Evolutionary conservation across 805 yeast species (phyloP).

Genomic region (Lipomyces chichibuensis): DNA sequence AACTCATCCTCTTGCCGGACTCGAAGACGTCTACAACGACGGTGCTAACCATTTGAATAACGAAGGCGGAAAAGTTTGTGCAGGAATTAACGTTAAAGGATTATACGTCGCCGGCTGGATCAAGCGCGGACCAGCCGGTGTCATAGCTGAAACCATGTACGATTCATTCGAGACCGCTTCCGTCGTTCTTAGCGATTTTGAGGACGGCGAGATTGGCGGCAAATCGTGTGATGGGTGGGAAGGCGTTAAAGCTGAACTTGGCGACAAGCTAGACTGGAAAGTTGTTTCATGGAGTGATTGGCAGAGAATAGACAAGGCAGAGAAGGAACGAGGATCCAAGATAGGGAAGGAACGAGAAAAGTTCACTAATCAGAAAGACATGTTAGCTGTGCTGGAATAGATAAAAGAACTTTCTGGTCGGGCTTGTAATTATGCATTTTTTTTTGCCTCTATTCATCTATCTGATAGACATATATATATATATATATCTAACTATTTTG

Average conservation of each 20-base stretch:
- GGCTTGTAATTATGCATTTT: background rate
- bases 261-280: conserved; percentile 20
- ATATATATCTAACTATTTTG: conserved; percentile 8
- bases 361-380: conserved; percentile 51
- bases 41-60: conserved; percentile 45
- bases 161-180: conserved; percentile 79
- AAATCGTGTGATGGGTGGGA: conserved; percentile 41
- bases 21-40: conserved; percentile 53
- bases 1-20: conserved; percentile 65
- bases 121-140: conserved; percentile 82
- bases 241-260: conserved; percentile 37
- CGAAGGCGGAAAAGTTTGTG: conserved; percentile 16
- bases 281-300: conserved; percentile 68
- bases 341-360: conserved; percentile 63
- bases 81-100: conserved; percentile 46
- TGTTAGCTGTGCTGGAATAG: conserved; percentile 47
- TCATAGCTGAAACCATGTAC: conserved; percentile 87
- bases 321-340: conserved; percentile 53
- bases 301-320: conserved; percentile 59
- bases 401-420: background rate
- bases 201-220: conserved; percentile 19
- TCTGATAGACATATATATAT: background rate
- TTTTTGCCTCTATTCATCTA: background rate
- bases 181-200: conserved; percentile 57
- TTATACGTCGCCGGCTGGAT: conserved; percentile 92